Percentiles rank a stretch among this genome's conserved stretches.
These are phyloP conservation scores for Mycena olivaceomarginata DNA, from an alignment of 768 basidiomycete genomes.

Conservation along the genomic window DNA sequence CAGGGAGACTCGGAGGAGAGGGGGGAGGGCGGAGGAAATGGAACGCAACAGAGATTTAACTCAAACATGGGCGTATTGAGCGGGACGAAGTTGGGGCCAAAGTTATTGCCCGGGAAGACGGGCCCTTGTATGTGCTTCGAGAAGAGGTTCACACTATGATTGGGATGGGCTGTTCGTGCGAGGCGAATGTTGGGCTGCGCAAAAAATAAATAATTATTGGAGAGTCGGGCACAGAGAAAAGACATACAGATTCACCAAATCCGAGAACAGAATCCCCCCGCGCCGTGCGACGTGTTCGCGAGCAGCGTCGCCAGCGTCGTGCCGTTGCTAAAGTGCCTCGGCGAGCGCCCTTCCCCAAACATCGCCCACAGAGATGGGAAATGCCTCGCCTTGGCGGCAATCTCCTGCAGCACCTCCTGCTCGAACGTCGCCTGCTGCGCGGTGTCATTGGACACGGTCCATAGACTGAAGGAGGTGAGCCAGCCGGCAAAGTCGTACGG, in stretches of 20 bases:
- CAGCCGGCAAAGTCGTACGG: constrained; percentile 56
- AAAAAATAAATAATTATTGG: constrained; percentile 9
- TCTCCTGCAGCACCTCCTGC: constrained; percentile 38
- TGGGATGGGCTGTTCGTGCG: constrained; percentile 61
- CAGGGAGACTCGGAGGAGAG: too few relatives aligned
- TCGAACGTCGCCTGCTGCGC: constrained; percentile 43
- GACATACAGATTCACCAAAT: constrained; percentile 56
- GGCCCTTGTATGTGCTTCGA: constrained; percentile 51
- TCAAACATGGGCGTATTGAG: constrained; percentile 57
- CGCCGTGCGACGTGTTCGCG: constrained; percentile 54
- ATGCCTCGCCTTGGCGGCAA: constrained; percentile 60
- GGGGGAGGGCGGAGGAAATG: too few relatives aligned
- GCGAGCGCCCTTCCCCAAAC: constrained; percentile 43
- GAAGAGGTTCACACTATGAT: constrained; percentile 55
- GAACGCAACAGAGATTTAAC: constrained; percentile 55
- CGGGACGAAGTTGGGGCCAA: constrained; percentile 43
- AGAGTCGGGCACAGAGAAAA: background rate
- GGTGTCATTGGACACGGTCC: constrained; percentile 39
- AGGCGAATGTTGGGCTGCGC: constrained; percentile 54
- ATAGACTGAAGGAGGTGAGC: constrained; percentile 50
- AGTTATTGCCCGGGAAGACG: constrained; percentile 45
- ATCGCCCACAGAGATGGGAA: constrained; percentile 51
- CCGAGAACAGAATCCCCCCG: constrained; percentile 58
- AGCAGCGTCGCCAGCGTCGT: constrained; percentile 56
- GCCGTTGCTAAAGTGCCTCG: constrained; percentile 52